Evolutionary conservation across 2,329 filamentous ascomycete genomes (phyloP).

Genomic region (Microcyclosporella mali): DNA sequence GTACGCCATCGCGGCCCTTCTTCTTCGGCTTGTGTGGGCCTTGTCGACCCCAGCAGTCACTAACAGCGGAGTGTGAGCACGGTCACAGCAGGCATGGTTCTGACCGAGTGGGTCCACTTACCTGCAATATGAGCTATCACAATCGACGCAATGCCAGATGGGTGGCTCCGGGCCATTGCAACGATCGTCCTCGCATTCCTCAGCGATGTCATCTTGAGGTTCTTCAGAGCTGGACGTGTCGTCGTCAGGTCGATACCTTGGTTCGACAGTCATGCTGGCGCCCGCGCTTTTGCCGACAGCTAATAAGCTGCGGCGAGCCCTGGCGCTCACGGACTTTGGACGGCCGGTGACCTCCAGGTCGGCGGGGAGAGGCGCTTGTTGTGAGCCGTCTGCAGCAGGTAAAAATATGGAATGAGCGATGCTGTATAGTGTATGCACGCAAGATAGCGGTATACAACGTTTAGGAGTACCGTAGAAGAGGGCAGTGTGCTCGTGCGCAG

Average conservation of each 20-base stretch:
- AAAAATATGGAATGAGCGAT: too few species aligned
- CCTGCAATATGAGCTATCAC: constrained; percentile 31
- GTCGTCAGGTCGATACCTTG: constrained; percentile 4
- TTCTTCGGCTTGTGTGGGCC: constrained; percentile 31
- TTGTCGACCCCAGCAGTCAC: constrained; percentile 29
- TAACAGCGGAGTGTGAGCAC: constrained; percentile 7
- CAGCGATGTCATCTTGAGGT: constrained; percentile 18
- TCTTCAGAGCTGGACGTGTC: not conserved
- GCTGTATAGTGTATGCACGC: too few species aligned
- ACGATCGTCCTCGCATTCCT: constrained; percentile 29
- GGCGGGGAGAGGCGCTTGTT: too few species aligned
- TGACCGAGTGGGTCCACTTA: constrained; percentile 9
- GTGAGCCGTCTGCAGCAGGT: too few species aligned
- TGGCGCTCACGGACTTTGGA: not conserved
- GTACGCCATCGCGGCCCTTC: constrained; percentile 30
- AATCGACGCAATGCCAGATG: constrained; percentile 31
- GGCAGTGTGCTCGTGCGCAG: too few species aligned
- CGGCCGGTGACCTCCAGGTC: too few species aligned
- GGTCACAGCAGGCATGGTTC: not conserved
- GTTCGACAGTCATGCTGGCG: constrained; percentile 4
- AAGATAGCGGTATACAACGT: too few species aligned
- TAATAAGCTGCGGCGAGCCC: constrained; percentile 1
- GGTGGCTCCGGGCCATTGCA: constrained; percentile 23
- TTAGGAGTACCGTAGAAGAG: too few species aligned
- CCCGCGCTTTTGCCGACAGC: not conserved